Evolutionary conservation across 2,329 filamentous ascomycete genomes (phyloP).

Genomic region (Xylariaceae sp.): DNA sequence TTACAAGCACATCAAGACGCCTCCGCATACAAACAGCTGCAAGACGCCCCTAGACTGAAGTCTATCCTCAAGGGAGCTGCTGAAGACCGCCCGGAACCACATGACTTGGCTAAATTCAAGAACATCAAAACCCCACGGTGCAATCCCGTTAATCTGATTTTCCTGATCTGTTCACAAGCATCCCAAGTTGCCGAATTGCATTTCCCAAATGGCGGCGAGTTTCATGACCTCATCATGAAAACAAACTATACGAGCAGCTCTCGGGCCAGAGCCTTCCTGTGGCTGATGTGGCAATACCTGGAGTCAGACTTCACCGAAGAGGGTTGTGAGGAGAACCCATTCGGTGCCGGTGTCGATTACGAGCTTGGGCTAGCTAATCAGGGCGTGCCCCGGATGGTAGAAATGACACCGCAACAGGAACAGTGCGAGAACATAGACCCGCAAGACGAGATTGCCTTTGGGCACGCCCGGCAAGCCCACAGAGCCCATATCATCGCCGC

Average conservation of each 20-base stretch:
- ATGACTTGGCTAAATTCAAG: slow-evolving; percentile 77
- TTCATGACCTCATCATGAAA: slow-evolving; percentile 95
- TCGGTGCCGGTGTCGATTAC: slow-evolving; percentile 67
- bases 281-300: slow-evolving; percentile 99
- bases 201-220: slow-evolving; percentile 78
- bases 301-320: slow-evolving; percentile 92
- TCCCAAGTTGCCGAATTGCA: slow-evolving; percentile 89
- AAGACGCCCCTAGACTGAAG: slow-evolving; percentile 92
- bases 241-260: slow-evolving; percentile 74
- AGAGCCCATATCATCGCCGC: slow-evolving; percentile 68
- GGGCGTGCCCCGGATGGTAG: slow-evolving; percentile 61
- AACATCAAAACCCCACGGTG: slow-evolving; percentile 62
- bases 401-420: slow-evolving; percentile 61
- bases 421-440: slow-evolving; percentile 69
- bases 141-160: slow-evolving; percentile 95
- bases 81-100: slow-evolving; percentile 81
- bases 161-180: slow-evolving; percentile 84
- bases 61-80: slow-evolving; percentile 96
- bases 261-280: slow-evolving; percentile 82
- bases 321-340: slow-evolving; percentile 84
- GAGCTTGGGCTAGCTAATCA: slow-evolving; percentile 59
- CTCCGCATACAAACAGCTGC: slow-evolving; percentile 94
- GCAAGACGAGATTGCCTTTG: slow-evolving; percentile 37
- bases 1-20: slow-evolving; percentile 92
- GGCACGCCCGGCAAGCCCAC: slow-evolving; percentile 59